Evolutionary conservation across 805 yeast species (phyloP), one percentile per base, ranked within the genome.

Genomic region (Saccharomycopsis amapae): DNA sequence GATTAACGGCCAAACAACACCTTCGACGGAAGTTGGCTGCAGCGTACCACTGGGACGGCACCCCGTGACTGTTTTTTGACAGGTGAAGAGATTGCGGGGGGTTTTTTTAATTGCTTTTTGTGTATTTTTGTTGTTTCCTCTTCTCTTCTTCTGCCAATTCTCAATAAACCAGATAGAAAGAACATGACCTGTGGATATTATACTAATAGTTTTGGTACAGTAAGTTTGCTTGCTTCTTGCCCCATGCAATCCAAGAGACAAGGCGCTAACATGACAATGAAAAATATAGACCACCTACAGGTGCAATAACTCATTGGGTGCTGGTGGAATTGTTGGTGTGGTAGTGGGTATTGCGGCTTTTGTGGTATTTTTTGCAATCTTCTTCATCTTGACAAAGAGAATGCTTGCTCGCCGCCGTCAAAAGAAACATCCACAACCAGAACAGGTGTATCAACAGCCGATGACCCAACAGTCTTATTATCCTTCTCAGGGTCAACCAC

Each of bases 331-430:
- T 23, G 41, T 19, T 12, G 41, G 41, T 23, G 32, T 24, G 5
- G 33, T 38, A n/a, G 31, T 38, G 12, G 41, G 41, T 17, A 12
- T 12, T 10, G 41, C 24, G 34, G 41, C 17, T 12, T 38, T 38
- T 19, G 12, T 38, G 9, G 28, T 38, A 13, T 20, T 38, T 5
- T 38, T 20, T 24, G 12, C 19, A 23, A 6, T 20, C 7, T 7
- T 38, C 13, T 38, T 38, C 22, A 23, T 13, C 13, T 15, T 10
- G 13, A 5, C 24, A n/a, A 38, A 15, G 24, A 17, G 13, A n/a
- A 9, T 6, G 7, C 6, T 7, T 9, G 17, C 7, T 13, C 7
- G 35, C 5, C 7, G 35, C 5, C 12, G 17, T 6, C 12, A n/a
- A n/a, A n/a, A n/a, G 6, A n/a, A 31, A n/a, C 6, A 9, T 31